Base-by-base conservation (phyloP, 1,284 basidiomycete genomes). In the Naganishia sp. region DNA sequence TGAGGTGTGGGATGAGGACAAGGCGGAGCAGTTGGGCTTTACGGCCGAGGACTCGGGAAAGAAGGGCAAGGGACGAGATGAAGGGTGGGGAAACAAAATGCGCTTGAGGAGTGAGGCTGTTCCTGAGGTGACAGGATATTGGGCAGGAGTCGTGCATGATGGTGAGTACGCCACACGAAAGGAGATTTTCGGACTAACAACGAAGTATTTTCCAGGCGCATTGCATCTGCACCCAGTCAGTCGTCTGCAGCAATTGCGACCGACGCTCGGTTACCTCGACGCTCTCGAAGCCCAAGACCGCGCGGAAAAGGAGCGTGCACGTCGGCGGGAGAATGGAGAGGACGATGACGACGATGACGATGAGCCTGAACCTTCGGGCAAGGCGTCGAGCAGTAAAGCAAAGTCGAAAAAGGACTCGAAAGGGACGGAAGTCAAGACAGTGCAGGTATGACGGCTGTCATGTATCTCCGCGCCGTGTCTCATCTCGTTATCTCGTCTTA, bases 61-160 rank as follows among this genome's bases (percentile, higher is more conserved):
- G 67, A 73, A 72, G 63, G 70, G 66, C 7, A 72, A 65, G 59
- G 68, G 65, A 44, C 68, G 71, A 63, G 69, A 63, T 52, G 70
- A 72, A 31, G 72, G 70, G 36, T 79, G 77, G 79, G 77, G 76
- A 9, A 75, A 77, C 55, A 79, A 79, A 70, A 74, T 76, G 71
- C 72, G 78, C 36, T 55, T 78, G 49, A 75, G 72, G 59, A 73
- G 71, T 64, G 78, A 79, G 57, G 60, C 63, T 5, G 72, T 79
- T 23, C 77, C 78, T 1, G 70, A 74, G 42, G 70, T 73, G 48
- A 68, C 69, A 53, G 55, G 49, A 45, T 78, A 77, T 57, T 78
- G 74, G 64, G 72, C 73, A 3, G 76, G 76, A 25, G 69, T 78
- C 5, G 70, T 79, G 3, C 73, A 75, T 28, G 77, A 78, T 53